Evolutionary conservation across 257 asterid species (phyloP).

Genomic region (Fraxinus quadrangulata): DNA sequence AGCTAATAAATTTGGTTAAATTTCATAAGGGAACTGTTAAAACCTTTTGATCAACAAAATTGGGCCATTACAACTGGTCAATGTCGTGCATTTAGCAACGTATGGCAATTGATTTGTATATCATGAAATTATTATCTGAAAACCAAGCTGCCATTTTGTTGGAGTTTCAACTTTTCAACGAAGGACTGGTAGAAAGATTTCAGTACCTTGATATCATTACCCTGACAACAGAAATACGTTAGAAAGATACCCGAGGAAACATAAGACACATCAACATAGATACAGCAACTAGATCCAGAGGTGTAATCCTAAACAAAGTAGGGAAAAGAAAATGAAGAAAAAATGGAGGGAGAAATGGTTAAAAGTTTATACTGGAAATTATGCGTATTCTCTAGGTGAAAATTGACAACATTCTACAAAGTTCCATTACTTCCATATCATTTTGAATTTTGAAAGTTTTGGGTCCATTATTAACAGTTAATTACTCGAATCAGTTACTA

Average conservation of each 20-base stretch:
- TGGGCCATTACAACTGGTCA: constrained; percentile 33
- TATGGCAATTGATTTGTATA: constrained; percentile 17
- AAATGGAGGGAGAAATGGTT: neutral
- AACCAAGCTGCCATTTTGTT: constrained; percentile 83
- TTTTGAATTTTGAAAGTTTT: no score
- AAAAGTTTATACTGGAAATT: neutral
- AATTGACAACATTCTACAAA: neutral
- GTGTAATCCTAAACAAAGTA: neutral
- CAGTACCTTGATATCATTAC: constrained; percentile 65
- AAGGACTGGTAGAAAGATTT: constrained; percentile 81
- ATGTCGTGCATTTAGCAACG: constrained; percentile 25
- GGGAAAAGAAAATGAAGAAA: neutral
- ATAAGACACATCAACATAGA: neutral
- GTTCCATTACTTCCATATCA: no score
- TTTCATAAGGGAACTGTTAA: constrained; percentile 10
- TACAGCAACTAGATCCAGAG: neutral
- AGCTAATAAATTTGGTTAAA: neutral
- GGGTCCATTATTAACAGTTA: neutral
- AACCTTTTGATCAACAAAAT: constrained; percentile 37
- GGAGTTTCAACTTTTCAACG: constrained; percentile 72
- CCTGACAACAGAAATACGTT: constrained; percentile 44
- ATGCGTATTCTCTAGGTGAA: no score
- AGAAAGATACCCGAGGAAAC: neutral
- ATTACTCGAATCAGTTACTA: neutral
- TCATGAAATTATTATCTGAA: constrained; percentile 53